phyloP scores from a whole-genome alignment of 306 rosid genomes.

The Argentina anserina region DNA sequence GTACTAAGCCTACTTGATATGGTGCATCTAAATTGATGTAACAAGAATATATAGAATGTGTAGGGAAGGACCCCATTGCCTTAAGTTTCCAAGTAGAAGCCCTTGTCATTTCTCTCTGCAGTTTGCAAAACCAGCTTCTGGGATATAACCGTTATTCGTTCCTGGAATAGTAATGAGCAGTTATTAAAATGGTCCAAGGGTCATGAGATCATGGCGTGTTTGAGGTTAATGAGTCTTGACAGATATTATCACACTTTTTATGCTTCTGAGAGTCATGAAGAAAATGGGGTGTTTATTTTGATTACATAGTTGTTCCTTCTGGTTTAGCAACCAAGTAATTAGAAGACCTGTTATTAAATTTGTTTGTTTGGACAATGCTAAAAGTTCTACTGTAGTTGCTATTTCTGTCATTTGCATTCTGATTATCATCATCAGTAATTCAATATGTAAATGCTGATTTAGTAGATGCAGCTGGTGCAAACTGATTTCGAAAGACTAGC shows the following conservation, averaged over 20 bases:
- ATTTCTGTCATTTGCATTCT: neutral
- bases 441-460: slow-evolving; percentile 9
- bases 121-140: neutral
- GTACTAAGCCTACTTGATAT: neutral
- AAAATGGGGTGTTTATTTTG: neutral
- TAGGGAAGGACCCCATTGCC: neutral
- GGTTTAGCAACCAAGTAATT: neutral
- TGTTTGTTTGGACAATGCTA: neutral
- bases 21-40: neutral
- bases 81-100: neutral
- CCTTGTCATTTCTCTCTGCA: neutral
- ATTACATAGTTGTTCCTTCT: neutral
- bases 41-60: neutral
- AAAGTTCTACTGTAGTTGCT: neutral
- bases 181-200: neutral
- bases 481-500: slow-evolving; percentile 16
- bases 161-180: neutral
- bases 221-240: neutral
- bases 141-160: neutral
- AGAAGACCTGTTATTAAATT: neutral
- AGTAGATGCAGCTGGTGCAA: slow-evolving; percentile 31
- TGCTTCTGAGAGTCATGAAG: neutral
- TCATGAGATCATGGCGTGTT: neutral
- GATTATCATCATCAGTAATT: neutral
- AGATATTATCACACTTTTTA: neutral